A percentile compares a stretch with the other conserved stretches of the same genome.
Conservation (phyloP, 2,329 filamentous ascomycete genomes). For the Arthrobotrys conoides region DNA sequence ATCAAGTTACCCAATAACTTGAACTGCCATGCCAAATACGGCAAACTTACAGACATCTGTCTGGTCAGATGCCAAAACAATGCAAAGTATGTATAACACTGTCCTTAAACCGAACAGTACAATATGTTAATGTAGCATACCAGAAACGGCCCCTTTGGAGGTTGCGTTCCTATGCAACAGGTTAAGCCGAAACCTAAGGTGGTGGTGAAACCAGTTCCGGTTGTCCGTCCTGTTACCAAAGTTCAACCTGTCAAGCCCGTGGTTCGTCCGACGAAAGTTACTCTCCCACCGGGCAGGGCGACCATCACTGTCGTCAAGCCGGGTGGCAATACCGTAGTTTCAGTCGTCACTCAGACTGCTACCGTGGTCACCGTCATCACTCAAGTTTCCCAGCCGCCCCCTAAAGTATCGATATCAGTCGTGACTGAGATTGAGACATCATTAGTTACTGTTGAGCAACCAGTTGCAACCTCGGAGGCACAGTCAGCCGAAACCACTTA, state of each 20-base stretch:
- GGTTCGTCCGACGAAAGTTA: not conserved
- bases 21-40: constrained; percentile 11
- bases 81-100: not conserved
- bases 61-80: constrained; percentile 16
- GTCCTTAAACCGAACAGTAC: not conserved
- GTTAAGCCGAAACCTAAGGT: not conserved
- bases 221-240: not conserved
- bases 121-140: not conserved
- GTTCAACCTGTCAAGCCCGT: not conserved
- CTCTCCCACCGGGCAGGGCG: not conserved
- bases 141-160: constrained; percentile 10
- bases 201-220: not conserved
- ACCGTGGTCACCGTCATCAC: not conserved
- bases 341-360: not conserved
- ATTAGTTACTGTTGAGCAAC: not conserved
- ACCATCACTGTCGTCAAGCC: not conserved
- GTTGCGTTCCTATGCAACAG: not conserved
- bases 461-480: no score
- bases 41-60: not conserved
- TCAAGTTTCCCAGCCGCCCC: not conserved
- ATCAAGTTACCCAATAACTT: constrained; percentile 5
- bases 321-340: not conserved
- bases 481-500: not conserved
- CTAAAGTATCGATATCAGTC: not conserved
- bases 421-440: not conserved